Percentiles rank a stretch among this genome's conserved stretches.
Evolutionary conservation across 169 alveolate genomes (phyloP).

Genomic region (Plasmodium vinckei): DNA sequence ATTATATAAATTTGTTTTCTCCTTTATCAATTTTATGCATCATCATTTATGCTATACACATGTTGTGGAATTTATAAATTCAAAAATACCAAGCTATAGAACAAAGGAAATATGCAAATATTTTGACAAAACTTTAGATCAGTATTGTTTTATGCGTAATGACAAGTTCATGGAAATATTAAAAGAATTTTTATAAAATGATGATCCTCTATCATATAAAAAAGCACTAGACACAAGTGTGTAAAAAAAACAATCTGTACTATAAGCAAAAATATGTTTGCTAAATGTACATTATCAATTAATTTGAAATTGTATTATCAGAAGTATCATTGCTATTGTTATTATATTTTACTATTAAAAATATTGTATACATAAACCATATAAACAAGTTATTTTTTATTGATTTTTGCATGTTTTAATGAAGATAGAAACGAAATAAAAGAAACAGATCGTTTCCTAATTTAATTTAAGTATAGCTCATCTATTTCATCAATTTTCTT

Average conservation of each 20-base stretch:
- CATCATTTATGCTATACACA: slow-evolving; percentile 73
- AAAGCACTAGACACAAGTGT: neutral
- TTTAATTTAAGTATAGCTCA: too few relatives aligned
- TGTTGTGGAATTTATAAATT: slow-evolving; percentile 67
- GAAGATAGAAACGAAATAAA: too few relatives aligned
- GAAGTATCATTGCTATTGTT: too few relatives aligned
- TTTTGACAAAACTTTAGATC: slow-evolving; percentile 73
- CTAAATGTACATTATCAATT: too few relatives aligned
- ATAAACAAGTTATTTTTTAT: too few relatives aligned
- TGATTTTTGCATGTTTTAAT: too few relatives aligned
- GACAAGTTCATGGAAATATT: slow-evolving; percentile 61
- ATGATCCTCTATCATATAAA: neutral
- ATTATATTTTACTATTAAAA: too few relatives aligned
- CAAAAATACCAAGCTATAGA: slow-evolving; percentile 71
- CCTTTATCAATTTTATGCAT: slow-evolving; percentile 65
- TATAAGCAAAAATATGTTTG: too few relatives aligned
- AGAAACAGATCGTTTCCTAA: too few relatives aligned
- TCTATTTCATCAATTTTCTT: too few relatives aligned
- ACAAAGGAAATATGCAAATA: slow-evolving; percentile 71
- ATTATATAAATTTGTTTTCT: slow-evolving; percentile 55
- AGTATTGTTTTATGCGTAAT: slow-evolving; percentile 45
- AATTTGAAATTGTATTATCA: too few relatives aligned
- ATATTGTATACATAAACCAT: too few relatives aligned
- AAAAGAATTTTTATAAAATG: slow-evolving; percentile 49
- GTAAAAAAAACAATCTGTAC: slow-evolving; percentile 3